Percentiles rank a stretch among this genome's conserved stretches.
Conservation (phyloP, 2,329 filamentous ascomycete genomes). For the Lasiodiplodia citricola region DNA sequence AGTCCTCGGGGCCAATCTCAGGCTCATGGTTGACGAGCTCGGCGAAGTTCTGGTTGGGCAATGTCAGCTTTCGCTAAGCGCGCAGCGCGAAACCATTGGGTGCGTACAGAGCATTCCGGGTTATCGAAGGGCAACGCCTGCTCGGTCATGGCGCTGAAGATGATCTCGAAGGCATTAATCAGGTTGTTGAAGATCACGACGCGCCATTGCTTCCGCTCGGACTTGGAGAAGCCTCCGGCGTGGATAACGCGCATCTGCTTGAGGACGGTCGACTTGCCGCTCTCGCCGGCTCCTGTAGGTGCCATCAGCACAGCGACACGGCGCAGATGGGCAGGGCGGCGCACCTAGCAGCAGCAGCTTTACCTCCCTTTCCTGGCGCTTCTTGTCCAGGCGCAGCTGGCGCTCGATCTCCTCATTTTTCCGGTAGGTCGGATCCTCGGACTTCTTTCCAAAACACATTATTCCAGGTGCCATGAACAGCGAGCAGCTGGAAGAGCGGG, state of each 20-base stretch:
- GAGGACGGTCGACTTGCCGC: slow-evolving; percentile 93
- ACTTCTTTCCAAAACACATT: slow-evolving; percentile 60
- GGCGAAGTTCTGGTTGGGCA: slow-evolving; percentile 69
- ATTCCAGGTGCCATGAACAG: slow-evolving; percentile 34
- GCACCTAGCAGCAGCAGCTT: slow-evolving; percentile 92
- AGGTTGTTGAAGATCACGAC: slow-evolving; percentile 96
- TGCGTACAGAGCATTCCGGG: slow-evolving; percentile 74
- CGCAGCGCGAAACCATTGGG: slow-evolving; percentile 24
- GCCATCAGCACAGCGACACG: slow-evolving; percentile 11
- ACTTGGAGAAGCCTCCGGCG: slow-evolving; percentile 85
- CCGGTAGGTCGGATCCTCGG: slow-evolving; percentile 53
- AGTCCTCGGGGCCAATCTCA: slow-evolving; percentile 82
- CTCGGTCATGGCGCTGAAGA: slow-evolving; percentile 89
- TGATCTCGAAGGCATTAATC: slow-evolving; percentile 87
- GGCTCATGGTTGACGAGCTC: slow-evolving; percentile 77
- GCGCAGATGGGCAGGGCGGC: slow-evolving; percentile 36
- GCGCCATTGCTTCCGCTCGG: slow-evolving; percentile 91
- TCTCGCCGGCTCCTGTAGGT: slow-evolving; percentile 85
- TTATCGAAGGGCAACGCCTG: slow-evolving; percentile 79
- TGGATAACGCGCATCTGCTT: slow-evolving; percentile 99
- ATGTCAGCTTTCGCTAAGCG: neutral
- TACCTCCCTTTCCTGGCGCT: slow-evolving; percentile 82
- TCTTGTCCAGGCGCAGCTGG: slow-evolving; percentile 84
- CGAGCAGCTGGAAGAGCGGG: slow-evolving; percentile 8
- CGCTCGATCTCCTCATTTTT: slow-evolving; percentile 79